Base-by-base conservation (phyloP, 2,329 filamentous ascomycete species). In the Incumbomyces delicatus region DNA sequence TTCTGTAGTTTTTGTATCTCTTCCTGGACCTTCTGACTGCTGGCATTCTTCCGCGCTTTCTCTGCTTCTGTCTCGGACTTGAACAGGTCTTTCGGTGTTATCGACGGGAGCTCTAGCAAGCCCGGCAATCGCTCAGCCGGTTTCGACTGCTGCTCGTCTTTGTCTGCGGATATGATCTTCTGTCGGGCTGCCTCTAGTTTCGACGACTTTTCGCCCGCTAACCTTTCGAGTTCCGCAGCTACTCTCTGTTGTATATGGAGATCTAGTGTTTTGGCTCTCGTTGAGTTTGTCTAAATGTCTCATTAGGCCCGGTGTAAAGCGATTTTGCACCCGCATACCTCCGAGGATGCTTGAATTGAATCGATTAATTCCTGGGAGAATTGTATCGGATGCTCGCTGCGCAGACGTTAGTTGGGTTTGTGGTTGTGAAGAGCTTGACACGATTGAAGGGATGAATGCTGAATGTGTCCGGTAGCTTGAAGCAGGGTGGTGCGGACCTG, bases 241-340 rank as follows among this genome's bases (percentile, higher is more conserved):
- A 95, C 87, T 66, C 90, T 89, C 63, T 79, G 72, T 72, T 95
- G 89, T 66, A 95, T 82, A 60, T 90, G 83, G 53, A 92, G 80
- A 70, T 96, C 90, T 65, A 87, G 72, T 61, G 82, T 74, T 69
- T 86, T 86, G 60, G 83, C 77, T 63, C 90, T 88, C 55, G 87
- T 89, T 50, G 82, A 80, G 71, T 96, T 89, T 68, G 85, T 90
- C 90, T 96, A 16, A 35, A 20, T 14, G 33, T 48, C 35, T 31
- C 20, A 30, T 17, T 22, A 42, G 22, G 6, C 29, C 48, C 37
- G 41, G 34, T 32, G 38, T 39, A 49, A 41, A 22, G 34, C 41
- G 43, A 35, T 37, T 14, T 22, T 37, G 34, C 5, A 8, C 22
- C 18, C 41, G 57, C 69, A 61, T 76, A 95, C 89, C 80, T 95